Evolutionary conservation across 2,329 filamentous ascomycete species (phyloP), one percentile per base, ranked within the genome.

Genomic region (Diaporthe vaccinii): DNA sequence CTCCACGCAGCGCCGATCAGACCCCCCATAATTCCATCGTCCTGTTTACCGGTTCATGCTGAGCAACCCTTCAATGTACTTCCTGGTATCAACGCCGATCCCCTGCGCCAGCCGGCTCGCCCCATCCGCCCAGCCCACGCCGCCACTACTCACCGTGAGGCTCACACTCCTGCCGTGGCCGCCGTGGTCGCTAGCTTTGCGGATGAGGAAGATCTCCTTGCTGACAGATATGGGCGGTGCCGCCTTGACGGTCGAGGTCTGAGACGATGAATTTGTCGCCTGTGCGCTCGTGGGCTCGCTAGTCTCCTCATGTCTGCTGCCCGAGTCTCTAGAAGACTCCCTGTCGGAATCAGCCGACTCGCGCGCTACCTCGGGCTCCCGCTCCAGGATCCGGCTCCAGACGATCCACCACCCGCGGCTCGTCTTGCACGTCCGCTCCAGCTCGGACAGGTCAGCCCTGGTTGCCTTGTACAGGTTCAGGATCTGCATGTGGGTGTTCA

Each of bases 41-140:
- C 14, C 58, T 62, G 65, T 68, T 79, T 78, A 88, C 49, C 86
- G 83, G 81, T 89, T 89, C 80, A 95, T 82, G 80, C 88, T 94
- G 82, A 95, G 84, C 74, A 96, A 81, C 1, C 91, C 91, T 82
- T 95, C 93, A 5, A 95, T 91, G 82, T 95, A 95, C 81, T 89
- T 90, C 82, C 92, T 89, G 41, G 93, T 94, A 85, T 96, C 94
- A 46, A 95, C 88, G 0, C 94, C 94, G 77, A 96, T 94, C 0
- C 93, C 94, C 80, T 94, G 92, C 0, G 90, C 91, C 78, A 95
- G 82, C 73, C 89, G 89, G 28, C 87, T 89, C 1, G 91, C 89
- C 4, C 90, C 90, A 34, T 89, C 89, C 59, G 87, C 79, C 87
- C 90, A 85, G 74, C 87, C 80, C 62, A 83, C 78, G 20, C 84